Conservation (phyloP, 129 eudicot species). For the Solidago caesia region DNA sequence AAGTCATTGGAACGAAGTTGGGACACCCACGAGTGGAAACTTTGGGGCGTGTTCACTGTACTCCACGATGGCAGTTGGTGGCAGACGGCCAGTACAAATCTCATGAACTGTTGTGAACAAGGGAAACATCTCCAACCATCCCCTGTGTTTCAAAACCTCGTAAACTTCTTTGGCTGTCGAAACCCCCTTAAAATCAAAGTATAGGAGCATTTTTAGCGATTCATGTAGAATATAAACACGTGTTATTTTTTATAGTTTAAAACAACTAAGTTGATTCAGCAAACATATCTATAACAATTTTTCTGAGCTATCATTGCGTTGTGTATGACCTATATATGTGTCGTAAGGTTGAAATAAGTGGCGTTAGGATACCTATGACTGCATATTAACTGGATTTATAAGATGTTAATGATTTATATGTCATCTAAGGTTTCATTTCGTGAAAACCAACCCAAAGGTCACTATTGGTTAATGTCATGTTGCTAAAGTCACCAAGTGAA, state of each 20-base stretch:
- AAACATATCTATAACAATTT: too few species aligned
- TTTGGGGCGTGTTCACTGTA: slow-evolving; percentile 64
- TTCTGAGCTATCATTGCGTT: too few species aligned
- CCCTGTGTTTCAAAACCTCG: slow-evolving; percentile 73
- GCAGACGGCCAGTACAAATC: slow-evolving; percentile 79
- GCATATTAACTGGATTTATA: too few species aligned
- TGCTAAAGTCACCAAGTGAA: too few species aligned
- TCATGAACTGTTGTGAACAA: slow-evolving; percentile 89
- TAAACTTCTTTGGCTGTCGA: slow-evolving; percentile 92
- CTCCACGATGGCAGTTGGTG: slow-evolving; percentile 77
- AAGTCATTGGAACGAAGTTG: slow-evolving; percentile 40
- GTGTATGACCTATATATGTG: too few species aligned
- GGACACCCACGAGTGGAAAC: slow-evolving; percentile 39
- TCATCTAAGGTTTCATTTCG: background rate
- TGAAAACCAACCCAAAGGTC: background rate
- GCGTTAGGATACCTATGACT: too few species aligned
- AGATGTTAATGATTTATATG: too few species aligned
- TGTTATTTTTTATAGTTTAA: too few species aligned
- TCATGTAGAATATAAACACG: background rate
- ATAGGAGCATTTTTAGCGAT: background rate
- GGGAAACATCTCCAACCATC: slow-evolving; percentile 90
- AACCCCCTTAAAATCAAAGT: slow-evolving; percentile 67
- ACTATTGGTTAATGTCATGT: too few species aligned
- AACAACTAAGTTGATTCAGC: too few species aligned
- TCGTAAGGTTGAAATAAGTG: too few species aligned